Base-by-base conservation (phyloP, 352 stramenopile species). In the Aphanomyces astaci region DNA sequence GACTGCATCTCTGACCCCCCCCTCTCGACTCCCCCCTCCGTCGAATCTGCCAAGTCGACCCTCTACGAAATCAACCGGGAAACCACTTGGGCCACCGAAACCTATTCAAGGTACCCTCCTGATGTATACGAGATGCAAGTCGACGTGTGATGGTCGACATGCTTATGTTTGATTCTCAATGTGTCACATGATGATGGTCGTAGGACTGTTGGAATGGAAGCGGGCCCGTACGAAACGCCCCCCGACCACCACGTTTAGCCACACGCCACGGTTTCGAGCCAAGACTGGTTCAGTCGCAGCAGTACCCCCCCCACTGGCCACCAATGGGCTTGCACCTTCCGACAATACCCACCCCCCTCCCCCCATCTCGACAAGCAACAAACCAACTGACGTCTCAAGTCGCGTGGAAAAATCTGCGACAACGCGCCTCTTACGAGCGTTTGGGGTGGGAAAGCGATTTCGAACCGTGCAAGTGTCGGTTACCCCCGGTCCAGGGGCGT, bases 401-500 rank as follows among this genome's bases (percentile, higher is more conserved):
- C 36, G 15, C 7, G 1, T 27, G 1, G 56, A 33, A 15, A 1
- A 64, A 17, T 15, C 28, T 9, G 22, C 56, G 1, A 51, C 4
- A 15, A 3, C 15, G 30, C 36, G 28, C 5, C n/a, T 56, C 19
- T 17, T 68, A 43, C 25, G 62, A 36, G 51, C 51, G 45, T 43
- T 48, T 59, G 31, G 46, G 43, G 28, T 46, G 0, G 56, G 56
- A n/a, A 10, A 24, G 24, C 24, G 43, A 9, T 43, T 33, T 45
- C 28, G 33, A 59, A 45, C 51, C 30, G 22, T 25, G 9, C 43
- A 32, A 36, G 56, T 65, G 4, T 48, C 36, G 9, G 22, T 31
- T 19, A 68, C 62, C 17, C 62, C 62, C n/a, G 62, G 62, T 13
- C 62, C 62, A 22, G 62, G 62, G 11, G n/a, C 62, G 2, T 68